phyloP scores from a whole-genome alignment of 306 rosid genomes.

The Cicer arietinum region DNA sequence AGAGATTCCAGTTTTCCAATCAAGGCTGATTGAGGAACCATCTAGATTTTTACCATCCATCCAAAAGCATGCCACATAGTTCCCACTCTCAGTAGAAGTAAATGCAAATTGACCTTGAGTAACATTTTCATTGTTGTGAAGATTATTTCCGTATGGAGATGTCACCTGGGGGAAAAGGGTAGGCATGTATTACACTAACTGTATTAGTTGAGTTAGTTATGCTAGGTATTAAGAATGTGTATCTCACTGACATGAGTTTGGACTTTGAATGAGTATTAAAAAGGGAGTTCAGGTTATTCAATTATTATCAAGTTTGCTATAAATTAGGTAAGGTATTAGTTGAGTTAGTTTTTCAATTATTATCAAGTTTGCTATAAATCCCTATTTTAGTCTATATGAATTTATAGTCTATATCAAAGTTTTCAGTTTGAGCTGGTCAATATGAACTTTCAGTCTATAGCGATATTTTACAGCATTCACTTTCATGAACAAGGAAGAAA shows the following conservation, averaged over 20 bases:
- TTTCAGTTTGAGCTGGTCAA: background rate
- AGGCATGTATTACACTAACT: background rate
- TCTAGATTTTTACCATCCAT: constrained; percentile 37
- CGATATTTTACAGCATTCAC: constrained; percentile 2
- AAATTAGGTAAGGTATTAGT: no score
- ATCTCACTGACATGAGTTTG: no score
- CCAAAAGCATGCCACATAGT: constrained; percentile 66
- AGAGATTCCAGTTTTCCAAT: constrained; percentile 64
- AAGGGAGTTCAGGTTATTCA: no score
- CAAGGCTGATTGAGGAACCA: constrained; percentile 52
- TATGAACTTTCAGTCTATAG: background rate
- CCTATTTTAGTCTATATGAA: no score
- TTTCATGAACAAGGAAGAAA: background rate
- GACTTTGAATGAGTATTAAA: no score
- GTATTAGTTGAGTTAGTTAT: background rate
- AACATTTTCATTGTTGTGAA: constrained; percentile 63
- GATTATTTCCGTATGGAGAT: constrained; percentile 67
- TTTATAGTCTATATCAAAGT: no score
- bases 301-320: no score
- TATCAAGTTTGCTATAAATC: background rate
- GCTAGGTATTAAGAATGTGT: no score
- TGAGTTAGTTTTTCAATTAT: background rate
- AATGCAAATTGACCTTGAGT: constrained; percentile 72
- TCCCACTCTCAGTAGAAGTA: constrained; percentile 59
- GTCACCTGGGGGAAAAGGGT: constrained; percentile 48